Evolutionary conservation across 78 protist species (phyloP).

Genomic region (Cavenderia fasciculata): DNA sequence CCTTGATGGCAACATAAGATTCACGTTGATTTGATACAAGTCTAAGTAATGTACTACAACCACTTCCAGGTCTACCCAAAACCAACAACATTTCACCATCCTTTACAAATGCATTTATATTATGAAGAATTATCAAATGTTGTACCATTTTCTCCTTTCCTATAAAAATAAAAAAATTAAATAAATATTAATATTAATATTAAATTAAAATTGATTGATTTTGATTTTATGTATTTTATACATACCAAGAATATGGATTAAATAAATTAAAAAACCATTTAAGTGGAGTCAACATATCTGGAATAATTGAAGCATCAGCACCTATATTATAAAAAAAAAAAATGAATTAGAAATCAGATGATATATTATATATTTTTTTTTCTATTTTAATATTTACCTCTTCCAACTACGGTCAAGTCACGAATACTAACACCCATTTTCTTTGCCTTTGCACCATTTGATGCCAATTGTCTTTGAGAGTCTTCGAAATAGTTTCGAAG

Average conservation of each 20-base stretch:
- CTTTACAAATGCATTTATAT: conserved; percentile 42
- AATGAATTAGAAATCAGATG: no score
- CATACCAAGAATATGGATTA: conserved; percentile 52
- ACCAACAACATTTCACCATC: conserved; percentile 78
- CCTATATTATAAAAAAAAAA: no score
- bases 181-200: not conserved
- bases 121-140: conserved; percentile 71
- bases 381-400: no score
- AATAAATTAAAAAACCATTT: not conserved
- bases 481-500: conserved; percentile 67
- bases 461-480: conserved; percentile 14
- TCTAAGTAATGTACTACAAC: conserved; percentile 63
- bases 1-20: conserved; percentile 41
- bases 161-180: not conserved
- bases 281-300: conserved; percentile 73
- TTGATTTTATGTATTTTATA: not conserved
- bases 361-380: no score
- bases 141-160: conserved; percentile 5
- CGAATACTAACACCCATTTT: conserved; percentile 65
- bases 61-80: conserved; percentile 75
- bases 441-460: conserved; percentile 44
- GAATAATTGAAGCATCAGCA: conserved; percentile 68
- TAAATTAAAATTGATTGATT: not conserved
- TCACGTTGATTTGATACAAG: conserved; percentile 49
- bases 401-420: conserved; percentile 69